These are phyloP conservation scores for Umbilicus rupestris DNA, from an alignment of 164 flowering plant genomes.

Conservation along the genomic window DNA sequence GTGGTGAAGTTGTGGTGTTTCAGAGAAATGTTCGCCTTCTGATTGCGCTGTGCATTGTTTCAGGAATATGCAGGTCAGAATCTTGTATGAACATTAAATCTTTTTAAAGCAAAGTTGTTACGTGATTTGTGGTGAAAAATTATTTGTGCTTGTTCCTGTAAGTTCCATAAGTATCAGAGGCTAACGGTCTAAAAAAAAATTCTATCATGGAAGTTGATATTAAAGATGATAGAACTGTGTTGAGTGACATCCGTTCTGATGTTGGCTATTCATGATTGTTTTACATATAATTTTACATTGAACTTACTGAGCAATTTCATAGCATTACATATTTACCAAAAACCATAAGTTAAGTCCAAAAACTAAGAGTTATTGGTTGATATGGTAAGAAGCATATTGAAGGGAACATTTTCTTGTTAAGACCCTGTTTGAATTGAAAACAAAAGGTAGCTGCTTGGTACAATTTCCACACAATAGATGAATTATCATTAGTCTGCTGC, in stretches of 20 bases:
- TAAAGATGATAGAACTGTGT: neutral
- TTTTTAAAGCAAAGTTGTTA: neutral
- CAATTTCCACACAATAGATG: neutral
- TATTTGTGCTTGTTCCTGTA: neutral
- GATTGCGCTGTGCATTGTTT: constrained; percentile 44
- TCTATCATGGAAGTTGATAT: neutral
- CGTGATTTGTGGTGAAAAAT: neutral
- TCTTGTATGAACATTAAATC: constrained; percentile 44
- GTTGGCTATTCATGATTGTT: no score
- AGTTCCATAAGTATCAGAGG: neutral
- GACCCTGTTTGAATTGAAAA: neutral
- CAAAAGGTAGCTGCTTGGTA: neutral
- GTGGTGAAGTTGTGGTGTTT: constrained; percentile 45
- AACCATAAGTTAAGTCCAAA: neutral
- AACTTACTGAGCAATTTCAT: neutral
- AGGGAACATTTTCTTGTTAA: neutral
- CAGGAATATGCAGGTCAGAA: constrained; percentile 88
- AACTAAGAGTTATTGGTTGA: neutral
- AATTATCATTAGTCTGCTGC: no score
- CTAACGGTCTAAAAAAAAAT: neutral
- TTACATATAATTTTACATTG: neutral
- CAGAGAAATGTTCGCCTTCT: constrained; percentile 50
- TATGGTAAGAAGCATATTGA: neutral
- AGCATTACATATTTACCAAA: neutral
- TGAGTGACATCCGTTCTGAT: neutral